Percentiles rank a stretch among this genome's conserved stretches.
Evolutionary conservation across 495 filamentous ascomycete genomes (phyloP).

Genomic region (Penicillium subrubescens): DNA sequence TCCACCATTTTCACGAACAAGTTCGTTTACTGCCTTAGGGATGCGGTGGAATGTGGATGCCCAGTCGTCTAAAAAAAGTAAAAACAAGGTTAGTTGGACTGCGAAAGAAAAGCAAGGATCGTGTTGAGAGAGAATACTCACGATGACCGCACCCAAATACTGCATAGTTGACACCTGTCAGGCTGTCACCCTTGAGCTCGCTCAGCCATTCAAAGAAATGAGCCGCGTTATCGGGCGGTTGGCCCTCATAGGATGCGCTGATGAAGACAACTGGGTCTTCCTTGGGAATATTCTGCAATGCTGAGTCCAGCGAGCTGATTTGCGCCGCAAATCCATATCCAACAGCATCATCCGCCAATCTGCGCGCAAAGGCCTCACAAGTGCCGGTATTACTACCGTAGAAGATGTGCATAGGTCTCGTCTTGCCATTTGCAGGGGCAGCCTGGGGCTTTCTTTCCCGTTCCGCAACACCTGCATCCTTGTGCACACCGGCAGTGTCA

Average conservation of each 20-base stretch:
- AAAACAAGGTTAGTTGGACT: conserved; percentile 5
- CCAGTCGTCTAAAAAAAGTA: conserved; percentile 54
- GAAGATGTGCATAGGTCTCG: conserved; percentile 61
- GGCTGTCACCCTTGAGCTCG: conserved; percentile 47
- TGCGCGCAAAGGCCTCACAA: conserved; percentile 68
- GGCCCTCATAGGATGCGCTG: conserved; percentile 73
- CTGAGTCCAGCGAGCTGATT: conserved; percentile 61
- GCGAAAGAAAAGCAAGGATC: background rate
- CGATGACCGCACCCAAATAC: conserved; percentile 58
- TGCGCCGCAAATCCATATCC: conserved; percentile 59
- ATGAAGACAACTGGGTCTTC: conserved; percentile 66
- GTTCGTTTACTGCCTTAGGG: conserved; percentile 62
- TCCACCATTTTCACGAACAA: conserved; percentile 54
- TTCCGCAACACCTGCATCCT: conserved; percentile 19
- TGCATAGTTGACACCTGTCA: conserved; percentile 60
- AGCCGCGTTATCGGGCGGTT: conserved; percentile 73
- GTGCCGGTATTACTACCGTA: conserved; percentile 79
- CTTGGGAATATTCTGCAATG: conserved; percentile 61
- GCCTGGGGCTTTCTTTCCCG: conserved; percentile 27
- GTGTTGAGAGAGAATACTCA: conserved; percentile 19
- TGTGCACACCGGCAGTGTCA: conserved; percentile 17
- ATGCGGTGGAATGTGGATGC: conserved; percentile 70
- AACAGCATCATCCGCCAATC: conserved; percentile 59
- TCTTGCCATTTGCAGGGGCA: conserved; percentile 17
- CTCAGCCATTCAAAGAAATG: conserved; percentile 70